These are phyloP conservation scores for Volvariella surrecta DNA, from an alignment of 1,284 basidiomycete genomes.

Conservation along the genomic window DNA sequence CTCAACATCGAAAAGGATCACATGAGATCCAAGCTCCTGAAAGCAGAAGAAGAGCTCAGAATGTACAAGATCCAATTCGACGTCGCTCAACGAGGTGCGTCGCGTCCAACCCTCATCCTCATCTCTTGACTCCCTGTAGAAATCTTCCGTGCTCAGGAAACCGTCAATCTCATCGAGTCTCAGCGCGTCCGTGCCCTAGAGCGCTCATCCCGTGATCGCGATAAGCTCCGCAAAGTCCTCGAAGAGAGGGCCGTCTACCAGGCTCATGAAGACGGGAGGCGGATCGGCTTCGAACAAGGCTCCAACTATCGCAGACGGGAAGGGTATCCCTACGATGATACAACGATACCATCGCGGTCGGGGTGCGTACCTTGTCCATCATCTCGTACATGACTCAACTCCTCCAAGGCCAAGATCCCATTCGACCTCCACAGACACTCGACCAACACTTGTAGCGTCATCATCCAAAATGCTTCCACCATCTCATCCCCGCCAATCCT, in stretches of 20 bases:
- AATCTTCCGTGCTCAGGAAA: conserved; percentile 30
- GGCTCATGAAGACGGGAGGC: conserved; percentile 30
- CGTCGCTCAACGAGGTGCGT: conserved; percentile 27
- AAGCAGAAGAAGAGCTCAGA: conserved; percentile 23
- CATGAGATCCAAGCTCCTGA: conserved; percentile 22
- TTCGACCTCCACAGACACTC: too few relatives aligned
- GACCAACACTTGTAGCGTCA: too few relatives aligned
- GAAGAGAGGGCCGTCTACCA: conserved; percentile 26
- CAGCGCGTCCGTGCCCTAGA: conserved; percentile 27
- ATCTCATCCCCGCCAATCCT: too few relatives aligned
- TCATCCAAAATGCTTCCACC: too few relatives aligned
- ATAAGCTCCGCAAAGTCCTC: conserved; percentile 22
- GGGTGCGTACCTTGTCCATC: too few relatives aligned
- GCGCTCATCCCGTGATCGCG: conserved; percentile 24
- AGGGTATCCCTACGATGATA: too few relatives aligned
- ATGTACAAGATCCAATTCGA: conserved; percentile 32
- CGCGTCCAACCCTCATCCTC: background rate
- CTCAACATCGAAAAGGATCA: conserved; percentile 16
- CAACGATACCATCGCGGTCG: too few relatives aligned
- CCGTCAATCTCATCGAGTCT: conserved; percentile 28
- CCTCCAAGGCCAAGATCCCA: too few relatives aligned
- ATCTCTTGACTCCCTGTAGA: conserved; percentile 15
- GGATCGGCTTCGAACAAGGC: conserved; percentile 30
- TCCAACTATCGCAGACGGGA: background rate
- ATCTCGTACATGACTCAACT: too few relatives aligned